phyloP scores from a whole-genome alignment of 306 rosid genomes.

The Oxytropis ochrocephala region DNA sequence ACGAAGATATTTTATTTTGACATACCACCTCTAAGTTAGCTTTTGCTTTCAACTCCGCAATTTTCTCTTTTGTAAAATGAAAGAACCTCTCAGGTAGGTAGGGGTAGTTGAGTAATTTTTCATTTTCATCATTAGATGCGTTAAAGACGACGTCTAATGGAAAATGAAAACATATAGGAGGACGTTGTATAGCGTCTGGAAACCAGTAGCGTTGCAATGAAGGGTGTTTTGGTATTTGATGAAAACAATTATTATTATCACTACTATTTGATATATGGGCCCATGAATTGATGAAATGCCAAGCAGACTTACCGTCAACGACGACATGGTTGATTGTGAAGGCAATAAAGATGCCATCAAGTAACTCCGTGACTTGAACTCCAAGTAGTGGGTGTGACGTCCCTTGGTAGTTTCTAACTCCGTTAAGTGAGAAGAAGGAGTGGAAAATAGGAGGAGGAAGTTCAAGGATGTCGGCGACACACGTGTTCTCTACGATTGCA shows the following conservation, averaged over 20 bases:
- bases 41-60: slow-evolving; percentile 27
- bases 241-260: no score
- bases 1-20: slow-evolving; percentile 20
- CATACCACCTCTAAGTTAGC: slow-evolving; percentile 22
- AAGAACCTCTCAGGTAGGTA: no score
- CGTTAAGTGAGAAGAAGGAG: slow-evolving; percentile 25
- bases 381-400: neutral
- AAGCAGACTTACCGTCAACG: slow-evolving; percentile 28
- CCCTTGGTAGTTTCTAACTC: slow-evolving; percentile 15
- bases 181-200: neutral
- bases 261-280: slow-evolving; percentile 23
- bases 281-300: slow-evolving; percentile 38
- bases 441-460: slow-evolving; percentile 14
- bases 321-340: slow-evolving; percentile 22
- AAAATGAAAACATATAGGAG: neutral
- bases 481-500: neutral
- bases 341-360: slow-evolving; percentile 29
- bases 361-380: slow-evolving; percentile 9
- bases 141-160: neutral
- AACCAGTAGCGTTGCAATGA: neutral
- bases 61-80: no score
- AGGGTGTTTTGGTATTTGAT: neutral
- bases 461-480: slow-evolving; percentile 4
- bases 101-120: no score
- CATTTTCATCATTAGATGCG: no score